Evolutionary conservation across 805 yeast genomes (phyloP).

Genomic region (Isabelozyma gotoi): DNA sequence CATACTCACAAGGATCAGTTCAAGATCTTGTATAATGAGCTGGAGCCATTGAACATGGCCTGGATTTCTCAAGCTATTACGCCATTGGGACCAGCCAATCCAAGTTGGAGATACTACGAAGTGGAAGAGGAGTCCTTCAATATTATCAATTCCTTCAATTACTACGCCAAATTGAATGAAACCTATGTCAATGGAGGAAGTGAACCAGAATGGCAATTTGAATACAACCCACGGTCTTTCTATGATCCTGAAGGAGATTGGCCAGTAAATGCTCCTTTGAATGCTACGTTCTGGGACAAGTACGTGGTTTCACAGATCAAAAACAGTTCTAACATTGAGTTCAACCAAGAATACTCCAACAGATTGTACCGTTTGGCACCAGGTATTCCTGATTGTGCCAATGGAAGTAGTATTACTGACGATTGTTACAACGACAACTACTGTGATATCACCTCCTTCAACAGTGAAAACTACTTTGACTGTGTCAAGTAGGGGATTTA

Average conservation of each 20-base stretch:
- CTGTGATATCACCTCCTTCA: constrained; percentile 19
- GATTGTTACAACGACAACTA: constrained; percentile 20
- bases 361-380: constrained; percentile 57
- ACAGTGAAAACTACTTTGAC: constrained; percentile 12
- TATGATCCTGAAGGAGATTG: constrained; percentile 52
- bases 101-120: constrained; percentile 72
- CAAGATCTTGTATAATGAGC: constrained; percentile 49
- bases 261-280: constrained; percentile 61
- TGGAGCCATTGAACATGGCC: constrained; percentile 53
- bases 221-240: constrained; percentile 62
- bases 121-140: constrained; percentile 62
- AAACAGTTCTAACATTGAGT: constrained; percentile 31
- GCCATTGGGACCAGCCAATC: constrained; percentile 59
- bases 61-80: constrained; percentile 70
- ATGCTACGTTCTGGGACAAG: constrained; percentile 66
- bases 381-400: constrained; percentile 47
- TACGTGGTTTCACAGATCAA: constrained; percentile 47
- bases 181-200: constrained; percentile 52
- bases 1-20: constrained; percentile 73
- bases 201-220: constrained; percentile 63
- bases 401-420: constrained; percentile 18
- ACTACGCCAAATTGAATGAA: constrained; percentile 58
- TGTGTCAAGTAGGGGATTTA: constrained; percentile 11
- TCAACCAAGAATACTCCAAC: constrained; percentile 51
- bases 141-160: constrained; percentile 59